A percentile compares a stretch with the other conserved stretches of the same genome.
Evolutionary conservation across 495 filamentous ascomycete genomes (phyloP).

Genomic region (Bombardia bombarda): DNA sequence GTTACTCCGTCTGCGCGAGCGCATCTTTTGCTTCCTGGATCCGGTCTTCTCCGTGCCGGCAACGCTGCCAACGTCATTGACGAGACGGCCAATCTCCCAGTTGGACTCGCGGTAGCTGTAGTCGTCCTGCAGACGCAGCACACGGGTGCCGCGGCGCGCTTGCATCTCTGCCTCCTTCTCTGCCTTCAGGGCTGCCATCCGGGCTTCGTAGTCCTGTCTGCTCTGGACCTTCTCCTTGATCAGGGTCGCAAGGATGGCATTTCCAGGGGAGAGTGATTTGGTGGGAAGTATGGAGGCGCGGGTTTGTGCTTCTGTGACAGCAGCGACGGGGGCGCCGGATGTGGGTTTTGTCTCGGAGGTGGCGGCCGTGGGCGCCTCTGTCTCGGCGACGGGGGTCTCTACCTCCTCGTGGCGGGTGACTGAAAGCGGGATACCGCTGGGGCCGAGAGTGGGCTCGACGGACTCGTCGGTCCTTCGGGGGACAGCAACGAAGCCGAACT

Average conservation of each 20-base stretch:
- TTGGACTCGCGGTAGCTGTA: slow-evolving; percentile 81
- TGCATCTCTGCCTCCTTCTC: slow-evolving; percentile 11
- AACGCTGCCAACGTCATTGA: slow-evolving; percentile 21
- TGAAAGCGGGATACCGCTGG: slow-evolving; percentile 36
- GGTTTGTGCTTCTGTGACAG: neutral
- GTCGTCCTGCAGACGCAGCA: slow-evolving; percentile 51
- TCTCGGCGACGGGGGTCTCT: slow-evolving; percentile 3
- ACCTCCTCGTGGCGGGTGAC: slow-evolving; percentile 32
- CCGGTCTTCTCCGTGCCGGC: slow-evolving; percentile 20
- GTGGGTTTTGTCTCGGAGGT: too few relatives aligned
- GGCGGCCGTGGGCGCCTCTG: neutral
- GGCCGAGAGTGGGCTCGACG: slow-evolving; percentile 18
- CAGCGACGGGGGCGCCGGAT: neutral
- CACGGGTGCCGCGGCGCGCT: slow-evolving; percentile 23
- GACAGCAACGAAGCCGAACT: slow-evolving; percentile 58
- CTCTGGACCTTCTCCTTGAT: slow-evolving; percentile 30
- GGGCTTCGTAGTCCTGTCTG: slow-evolving; percentile 26
- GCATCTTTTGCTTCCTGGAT: slow-evolving; percentile 21
- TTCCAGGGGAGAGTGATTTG: slow-evolving; percentile 8
- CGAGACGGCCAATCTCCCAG: slow-evolving; percentile 66
- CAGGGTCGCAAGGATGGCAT: slow-evolving; percentile 17
- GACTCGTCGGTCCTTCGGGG: slow-evolving; percentile 18
- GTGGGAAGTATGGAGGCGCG: neutral
- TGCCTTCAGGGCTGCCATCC: slow-evolving; percentile 16
- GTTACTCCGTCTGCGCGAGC: slow-evolving; percentile 17